Conservation (phyloP, 1,284 basidiomycete genomes). For the Moesziomyces sp. region DNA sequence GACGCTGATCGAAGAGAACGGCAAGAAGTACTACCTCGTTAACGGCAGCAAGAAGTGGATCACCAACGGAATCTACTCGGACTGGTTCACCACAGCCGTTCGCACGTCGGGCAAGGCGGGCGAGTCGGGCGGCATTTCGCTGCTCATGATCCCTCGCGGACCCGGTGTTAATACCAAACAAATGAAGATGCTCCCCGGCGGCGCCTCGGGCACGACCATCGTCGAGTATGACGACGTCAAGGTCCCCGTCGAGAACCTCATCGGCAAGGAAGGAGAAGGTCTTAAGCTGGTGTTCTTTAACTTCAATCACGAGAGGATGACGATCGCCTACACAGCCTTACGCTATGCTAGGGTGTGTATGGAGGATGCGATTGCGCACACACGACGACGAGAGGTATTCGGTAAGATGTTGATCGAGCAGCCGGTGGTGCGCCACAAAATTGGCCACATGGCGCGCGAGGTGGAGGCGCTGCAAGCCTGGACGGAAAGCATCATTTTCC, state of each 20-base stretch:
- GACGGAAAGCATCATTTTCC: slow-evolving; percentile 52
- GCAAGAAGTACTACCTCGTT: slow-evolving; percentile 67
- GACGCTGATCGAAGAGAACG: slow-evolving; percentile 60
- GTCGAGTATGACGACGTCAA: slow-evolving; percentile 66
- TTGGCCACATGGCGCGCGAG: slow-evolving; percentile 61
- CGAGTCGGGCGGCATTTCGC: slow-evolving; percentile 66
- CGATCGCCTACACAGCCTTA: slow-evolving; percentile 52
- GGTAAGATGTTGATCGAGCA: slow-evolving; percentile 60
- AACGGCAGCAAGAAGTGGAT: slow-evolving; percentile 68
- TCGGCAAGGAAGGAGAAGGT: slow-evolving; percentile 63
- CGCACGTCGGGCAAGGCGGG: slow-evolving; percentile 68
- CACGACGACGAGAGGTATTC: slow-evolving; percentile 51
- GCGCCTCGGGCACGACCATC: slow-evolving; percentile 65
- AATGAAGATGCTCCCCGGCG: slow-evolving; percentile 65
- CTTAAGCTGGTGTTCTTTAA: slow-evolving; percentile 53
- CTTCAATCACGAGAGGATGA: slow-evolving; percentile 56
- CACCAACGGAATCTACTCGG: slow-evolving; percentile 66
- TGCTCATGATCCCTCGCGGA: slow-evolving; percentile 64
- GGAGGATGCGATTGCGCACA: slow-evolving; percentile 55
- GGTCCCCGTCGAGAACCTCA: slow-evolving; percentile 66
- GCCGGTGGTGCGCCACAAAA: slow-evolving; percentile 60
- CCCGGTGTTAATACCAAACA: slow-evolving; percentile 57
- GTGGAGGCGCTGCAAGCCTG: slow-evolving; percentile 60
- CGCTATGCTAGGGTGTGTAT: slow-evolving; percentile 53
- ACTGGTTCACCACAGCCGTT: slow-evolving; percentile 65